A percentile compares a stretch with the other conserved stretches of the same genome.
Evolutionary conservation across 495 filamentous ascomycete species (phyloP).

Genomic region (Penicillium maclennaniae): DNA sequence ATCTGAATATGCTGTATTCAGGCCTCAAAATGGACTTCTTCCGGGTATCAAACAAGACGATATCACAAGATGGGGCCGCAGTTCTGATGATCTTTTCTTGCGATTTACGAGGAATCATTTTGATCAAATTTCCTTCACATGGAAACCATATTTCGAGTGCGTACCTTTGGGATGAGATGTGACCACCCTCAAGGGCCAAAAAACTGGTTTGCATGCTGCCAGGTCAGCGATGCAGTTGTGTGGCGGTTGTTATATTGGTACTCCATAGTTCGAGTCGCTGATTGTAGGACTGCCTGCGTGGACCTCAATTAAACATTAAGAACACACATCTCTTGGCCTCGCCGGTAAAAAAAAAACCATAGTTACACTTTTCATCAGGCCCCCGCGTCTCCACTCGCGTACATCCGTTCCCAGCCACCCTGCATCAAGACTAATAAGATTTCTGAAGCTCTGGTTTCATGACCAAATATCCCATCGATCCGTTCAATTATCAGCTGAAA

Average conservation of each 20-base stretch:
- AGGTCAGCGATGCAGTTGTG: too few species aligned
- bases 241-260: too few species aligned
- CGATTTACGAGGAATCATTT: slow-evolving; percentile 18
- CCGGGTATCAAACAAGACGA: slow-evolving; percentile 14
- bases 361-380: neutral
- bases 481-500: neutral
- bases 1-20: slow-evolving; percentile 21
- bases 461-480: neutral
- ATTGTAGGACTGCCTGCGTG: too few species aligned
- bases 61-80: slow-evolving; percentile 11
- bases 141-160: neutral
- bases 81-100: slow-evolving; percentile 20
- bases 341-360: too few species aligned
- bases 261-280: too few species aligned
- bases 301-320: too few species aligned
- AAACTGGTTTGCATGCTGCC: too few species aligned
- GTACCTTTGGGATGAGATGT: neutral
- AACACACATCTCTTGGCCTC: too few species aligned
- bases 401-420: neutral
- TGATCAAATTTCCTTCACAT: slow-evolving; percentile 12
- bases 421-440: too few species aligned
- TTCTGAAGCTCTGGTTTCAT: neutral
- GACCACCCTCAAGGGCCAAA: too few species aligned
- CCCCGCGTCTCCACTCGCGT: neutral
- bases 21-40: slow-evolving; percentile 19